These are phyloP conservation scores for Candolleomyces aberdarensis DNA, from an alignment of 768 basidiomycete species.

Conservation along the genomic window DNA sequence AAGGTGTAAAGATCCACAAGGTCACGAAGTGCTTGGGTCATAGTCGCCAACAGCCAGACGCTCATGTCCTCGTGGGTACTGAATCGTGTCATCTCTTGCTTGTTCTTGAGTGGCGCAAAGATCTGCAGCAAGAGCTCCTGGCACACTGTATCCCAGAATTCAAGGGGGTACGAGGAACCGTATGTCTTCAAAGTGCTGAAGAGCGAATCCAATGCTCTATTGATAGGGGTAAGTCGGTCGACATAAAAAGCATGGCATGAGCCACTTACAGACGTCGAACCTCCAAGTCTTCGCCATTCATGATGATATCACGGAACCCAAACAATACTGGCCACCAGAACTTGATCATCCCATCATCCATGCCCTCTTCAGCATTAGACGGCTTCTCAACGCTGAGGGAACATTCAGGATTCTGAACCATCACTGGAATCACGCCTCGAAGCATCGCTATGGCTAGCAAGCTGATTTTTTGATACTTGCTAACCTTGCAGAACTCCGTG, in stretches of 20 bases:
- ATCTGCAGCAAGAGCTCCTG: slow-evolving; percentile 97
- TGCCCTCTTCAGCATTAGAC: slow-evolving; percentile 27
- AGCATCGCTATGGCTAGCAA: slow-evolving; percentile 96
- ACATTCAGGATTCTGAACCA: slow-evolving; percentile 80
- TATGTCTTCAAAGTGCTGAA: slow-evolving; percentile 92
- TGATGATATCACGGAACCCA: slow-evolving; percentile 99
- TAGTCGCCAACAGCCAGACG: slow-evolving; percentile 97
- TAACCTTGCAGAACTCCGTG: slow-evolving; percentile 99
- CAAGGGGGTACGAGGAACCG: slow-evolving; percentile 78
- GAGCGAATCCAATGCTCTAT: slow-evolving; percentile 92
- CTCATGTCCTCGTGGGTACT: slow-evolving; percentile 98
- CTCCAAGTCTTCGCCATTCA: slow-evolving; percentile 99
- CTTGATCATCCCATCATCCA: slow-evolving; percentile 87
- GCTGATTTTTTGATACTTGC: slow-evolving; percentile 98
- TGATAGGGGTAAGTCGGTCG: slow-evolving; percentile 8
- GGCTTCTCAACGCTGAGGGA: slow-evolving; percentile 26
- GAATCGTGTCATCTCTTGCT: slow-evolving; percentile 89
- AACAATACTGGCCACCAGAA: slow-evolving; percentile 98
- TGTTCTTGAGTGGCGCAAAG: slow-evolving; percentile 92
- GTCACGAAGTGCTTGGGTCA: slow-evolving; percentile 96
- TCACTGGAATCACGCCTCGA: slow-evolving; percentile 86
- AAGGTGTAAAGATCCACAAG: slow-evolving; percentile 94
- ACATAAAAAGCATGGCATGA: not conserved
- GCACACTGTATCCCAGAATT: slow-evolving; percentile 98
- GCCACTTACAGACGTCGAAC: slow-evolving; percentile 87